These are phyloP conservation scores for Leishmania tropica DNA, from an alignment of 208 protist genomes.

Conservation along the genomic window DNA sequence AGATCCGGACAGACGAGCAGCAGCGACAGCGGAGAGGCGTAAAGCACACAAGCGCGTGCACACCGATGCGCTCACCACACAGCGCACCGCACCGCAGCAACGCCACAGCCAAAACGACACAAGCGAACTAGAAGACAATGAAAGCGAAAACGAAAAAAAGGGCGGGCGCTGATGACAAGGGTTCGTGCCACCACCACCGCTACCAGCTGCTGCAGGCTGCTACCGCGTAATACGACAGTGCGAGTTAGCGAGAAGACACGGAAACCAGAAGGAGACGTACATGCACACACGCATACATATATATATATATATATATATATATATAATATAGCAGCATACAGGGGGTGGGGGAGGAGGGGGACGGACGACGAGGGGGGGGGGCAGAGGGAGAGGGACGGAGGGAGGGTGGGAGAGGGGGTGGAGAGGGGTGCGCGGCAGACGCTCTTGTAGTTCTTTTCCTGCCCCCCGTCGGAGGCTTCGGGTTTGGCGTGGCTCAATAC, in stretches of 20 bases:
- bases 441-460: no score
- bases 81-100: no score
- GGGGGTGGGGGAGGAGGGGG: neutral
- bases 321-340: neutral
- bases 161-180: neutral
- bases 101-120: neutral
- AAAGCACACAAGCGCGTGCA: neutral
- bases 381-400: neutral
- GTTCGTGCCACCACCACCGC: neutral
- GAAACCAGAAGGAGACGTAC: neutral
- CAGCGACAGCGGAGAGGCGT: neutral
- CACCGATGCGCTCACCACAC: no score
- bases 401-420: no score
- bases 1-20: neutral
- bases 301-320: neutral
- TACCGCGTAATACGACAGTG: neutral
- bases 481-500: neutral
- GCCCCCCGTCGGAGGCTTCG: no score
- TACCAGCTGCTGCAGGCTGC: no score
- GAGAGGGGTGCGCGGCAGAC: no score
- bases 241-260: neutral
- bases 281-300: neutral
- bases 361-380: neutral
- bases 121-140: neutral
- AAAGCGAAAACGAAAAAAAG: no score